phyloP scores from a whole-genome alignment of 805 yeast genomes.

The Citeromyces matritensis region DNA sequence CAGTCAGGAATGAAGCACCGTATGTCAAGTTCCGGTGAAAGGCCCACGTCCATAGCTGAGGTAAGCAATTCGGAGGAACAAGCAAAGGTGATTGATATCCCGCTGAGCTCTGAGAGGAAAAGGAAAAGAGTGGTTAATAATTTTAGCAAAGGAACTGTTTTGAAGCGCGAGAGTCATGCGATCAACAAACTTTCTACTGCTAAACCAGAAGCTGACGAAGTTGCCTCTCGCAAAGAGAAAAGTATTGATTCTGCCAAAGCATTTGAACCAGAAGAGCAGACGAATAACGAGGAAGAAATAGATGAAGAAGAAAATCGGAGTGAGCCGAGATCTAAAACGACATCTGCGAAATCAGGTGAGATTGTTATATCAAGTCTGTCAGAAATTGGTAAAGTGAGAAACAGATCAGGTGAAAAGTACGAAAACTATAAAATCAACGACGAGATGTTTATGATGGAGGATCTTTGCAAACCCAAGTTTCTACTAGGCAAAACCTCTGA shows the following conservation, averaged over 20 bases:
- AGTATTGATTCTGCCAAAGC: too few species aligned
- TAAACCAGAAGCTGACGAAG: too few species aligned
- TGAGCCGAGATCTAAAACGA: constrained; percentile 1
- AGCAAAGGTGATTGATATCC: too few species aligned
- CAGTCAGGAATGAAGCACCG: constrained; percentile 2
- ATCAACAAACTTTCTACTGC: background rate
- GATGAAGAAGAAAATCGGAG: constrained; percentile 3
- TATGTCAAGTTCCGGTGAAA: too few species aligned
- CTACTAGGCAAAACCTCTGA: constrained; percentile 55
- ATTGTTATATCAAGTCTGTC: constrained; percentile 1
- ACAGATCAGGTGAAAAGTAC: constrained; percentile 9
- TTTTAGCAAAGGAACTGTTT: background rate
- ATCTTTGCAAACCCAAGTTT: constrained; percentile 50
- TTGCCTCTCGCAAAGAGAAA: too few species aligned
- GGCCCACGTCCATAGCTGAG: too few species aligned
- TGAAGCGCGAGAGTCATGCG: background rate
- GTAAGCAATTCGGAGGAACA: too few species aligned
- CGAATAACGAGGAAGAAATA: too few species aligned
- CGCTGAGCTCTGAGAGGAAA: too few species aligned
- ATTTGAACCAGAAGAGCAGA: too few species aligned
- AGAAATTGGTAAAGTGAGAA: constrained; percentile 2
- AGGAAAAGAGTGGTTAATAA: background rate
- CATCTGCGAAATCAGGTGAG: too few species aligned
- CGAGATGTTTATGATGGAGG: constrained; percentile 45
- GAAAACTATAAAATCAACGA: constrained; percentile 30